Percentiles rank a stretch among this genome's conserved stretches.
phyloP scores from a whole-genome alignment of 208 protist genomes.

The Leishmania aethiopica region DNA sequence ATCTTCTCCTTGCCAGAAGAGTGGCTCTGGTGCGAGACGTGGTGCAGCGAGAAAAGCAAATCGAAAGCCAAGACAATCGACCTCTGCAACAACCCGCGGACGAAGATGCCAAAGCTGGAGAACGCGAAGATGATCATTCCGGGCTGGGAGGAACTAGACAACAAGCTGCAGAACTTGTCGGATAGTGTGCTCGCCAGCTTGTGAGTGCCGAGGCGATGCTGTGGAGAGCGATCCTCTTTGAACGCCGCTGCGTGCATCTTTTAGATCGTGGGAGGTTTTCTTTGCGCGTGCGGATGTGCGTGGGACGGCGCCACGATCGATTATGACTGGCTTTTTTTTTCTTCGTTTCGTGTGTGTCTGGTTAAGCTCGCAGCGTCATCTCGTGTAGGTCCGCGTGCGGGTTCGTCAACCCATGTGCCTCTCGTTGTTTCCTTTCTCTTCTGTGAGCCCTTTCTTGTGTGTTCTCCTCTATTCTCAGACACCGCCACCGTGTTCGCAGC shows the following conservation, averaged over 20 bases:
- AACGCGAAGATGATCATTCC: slow-evolving; percentile 92
- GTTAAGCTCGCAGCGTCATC: background rate
- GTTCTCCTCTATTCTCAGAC: too few species aligned
- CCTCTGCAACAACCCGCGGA: slow-evolving; percentile 97
- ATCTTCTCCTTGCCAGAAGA: slow-evolving; percentile 98
- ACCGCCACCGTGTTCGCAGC: too few species aligned
- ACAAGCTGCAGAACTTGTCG: slow-evolving; percentile 60
- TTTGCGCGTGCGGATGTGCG: background rate
- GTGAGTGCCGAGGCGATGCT: background rate
- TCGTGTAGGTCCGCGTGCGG: background rate
- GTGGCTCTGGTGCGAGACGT: slow-evolving; percentile 99
- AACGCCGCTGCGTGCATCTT: background rate
- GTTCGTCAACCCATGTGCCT: background rate
- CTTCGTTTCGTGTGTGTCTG: background rate
- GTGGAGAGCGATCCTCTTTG: background rate
- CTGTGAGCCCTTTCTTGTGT: background rate
- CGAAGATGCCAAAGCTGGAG: slow-evolving; percentile 95
- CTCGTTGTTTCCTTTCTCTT: background rate
- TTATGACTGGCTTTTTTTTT: background rate
- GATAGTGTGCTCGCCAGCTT: slow-evolving; percentile 14
- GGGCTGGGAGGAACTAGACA: slow-evolving; percentile 90
- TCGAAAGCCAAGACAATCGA: slow-evolving; percentile 97
- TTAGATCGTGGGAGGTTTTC: background rate
- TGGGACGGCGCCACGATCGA: too few species aligned
- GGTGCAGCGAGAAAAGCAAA: slow-evolving; percentile 95